These are phyloP conservation scores for Ogataea populi-albae DNA, from an alignment of 805 yeast genomes.

Conservation along the genomic window DNA sequence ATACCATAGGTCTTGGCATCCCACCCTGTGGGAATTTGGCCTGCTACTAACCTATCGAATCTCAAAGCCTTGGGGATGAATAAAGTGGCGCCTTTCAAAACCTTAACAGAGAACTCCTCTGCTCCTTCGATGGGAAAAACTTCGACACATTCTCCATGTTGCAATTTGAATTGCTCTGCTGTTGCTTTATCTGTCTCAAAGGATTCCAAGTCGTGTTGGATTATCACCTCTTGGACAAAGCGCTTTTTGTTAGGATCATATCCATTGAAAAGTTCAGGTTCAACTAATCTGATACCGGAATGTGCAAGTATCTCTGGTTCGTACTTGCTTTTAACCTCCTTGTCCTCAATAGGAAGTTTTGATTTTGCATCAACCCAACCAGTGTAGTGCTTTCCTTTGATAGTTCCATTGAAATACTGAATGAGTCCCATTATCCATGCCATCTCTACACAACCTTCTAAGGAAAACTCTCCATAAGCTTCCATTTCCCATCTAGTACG, in stretches of 20 bases:
- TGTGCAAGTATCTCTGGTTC: constrained; percentile 87
- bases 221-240: constrained; percentile 90
- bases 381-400: constrained; percentile 85
- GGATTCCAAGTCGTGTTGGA: constrained; percentile 95
- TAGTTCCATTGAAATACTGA: constrained; percentile 88
- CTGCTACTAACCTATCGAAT: constrained; percentile 75
- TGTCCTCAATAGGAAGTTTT: constrained; percentile 88
- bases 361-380: constrained; percentile 99
- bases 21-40: constrained; percentile 99
- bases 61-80: constrained; percentile 83
- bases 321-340: constrained; percentile 87
- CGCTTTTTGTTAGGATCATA: constrained; percentile 94
- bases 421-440: constrained; percentile 99
- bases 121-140: constrained; percentile 82
- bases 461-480: constrained; percentile 87
- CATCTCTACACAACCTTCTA: constrained; percentile 98
- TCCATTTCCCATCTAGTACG: constrained; percentile 99
- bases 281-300: constrained; percentile 94
- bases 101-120: constrained; percentile 88
- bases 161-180: constrained; percentile 89
- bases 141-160: constrained; percentile 93
- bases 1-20: constrained; percentile 93
- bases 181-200: constrained; percentile 94
- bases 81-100: constrained; percentile 90
- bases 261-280: constrained; percentile 91